These are phyloP conservation scores for Piloderma croceum DNA, from an alignment of 768 basidiomycete genomes.

Conservation along the genomic window DNA sequence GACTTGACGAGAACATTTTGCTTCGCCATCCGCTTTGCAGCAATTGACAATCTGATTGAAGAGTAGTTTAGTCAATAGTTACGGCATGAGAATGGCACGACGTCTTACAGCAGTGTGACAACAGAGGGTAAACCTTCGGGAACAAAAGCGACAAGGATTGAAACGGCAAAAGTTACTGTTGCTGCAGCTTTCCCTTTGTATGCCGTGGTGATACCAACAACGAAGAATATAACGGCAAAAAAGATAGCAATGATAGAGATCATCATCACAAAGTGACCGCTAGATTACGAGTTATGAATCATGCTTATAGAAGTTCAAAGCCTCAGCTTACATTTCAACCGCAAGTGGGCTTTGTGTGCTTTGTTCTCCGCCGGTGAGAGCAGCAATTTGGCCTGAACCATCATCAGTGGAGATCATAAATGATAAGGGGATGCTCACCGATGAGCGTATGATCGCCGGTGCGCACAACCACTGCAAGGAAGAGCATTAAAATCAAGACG, in stretches of 20 bases:
- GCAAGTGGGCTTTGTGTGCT: constrained; percentile 64
- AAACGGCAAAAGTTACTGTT: constrained; percentile 60
- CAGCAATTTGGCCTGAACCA: constrained; percentile 56
- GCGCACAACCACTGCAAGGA: constrained; percentile 49
- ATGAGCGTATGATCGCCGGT: constrained; percentile 66
- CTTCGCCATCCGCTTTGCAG: constrained; percentile 65
- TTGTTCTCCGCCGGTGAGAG: constrained; percentile 55
- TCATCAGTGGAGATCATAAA: constrained; percentile 1
- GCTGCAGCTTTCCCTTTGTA: constrained; percentile 57
- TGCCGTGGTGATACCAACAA: constrained; percentile 58
- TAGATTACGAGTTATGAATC: constrained; percentile 17
- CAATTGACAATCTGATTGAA: constrained; percentile 45
- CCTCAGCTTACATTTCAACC: constrained; percentile 49
- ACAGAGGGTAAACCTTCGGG: constrained; percentile 63
- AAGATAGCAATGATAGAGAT: constrained; percentile 57
- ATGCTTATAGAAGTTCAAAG: not conserved
- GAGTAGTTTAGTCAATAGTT: not conserved
- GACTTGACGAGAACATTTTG: constrained; percentile 72
- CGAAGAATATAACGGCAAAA: constrained; percentile 60
- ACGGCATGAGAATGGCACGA: not conserved
- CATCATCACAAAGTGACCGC: constrained; percentile 55
- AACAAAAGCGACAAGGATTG: constrained; percentile 56
- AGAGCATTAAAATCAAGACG: constrained; percentile 2
- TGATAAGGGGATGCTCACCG: constrained; percentile 27
- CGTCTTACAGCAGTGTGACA: constrained; percentile 48